Evolutionary conservation across 306 rosid genomes (phyloP), one percentile per base, ranked within the genome.

Genomic region (Citrullus mucosospermus): DNA sequence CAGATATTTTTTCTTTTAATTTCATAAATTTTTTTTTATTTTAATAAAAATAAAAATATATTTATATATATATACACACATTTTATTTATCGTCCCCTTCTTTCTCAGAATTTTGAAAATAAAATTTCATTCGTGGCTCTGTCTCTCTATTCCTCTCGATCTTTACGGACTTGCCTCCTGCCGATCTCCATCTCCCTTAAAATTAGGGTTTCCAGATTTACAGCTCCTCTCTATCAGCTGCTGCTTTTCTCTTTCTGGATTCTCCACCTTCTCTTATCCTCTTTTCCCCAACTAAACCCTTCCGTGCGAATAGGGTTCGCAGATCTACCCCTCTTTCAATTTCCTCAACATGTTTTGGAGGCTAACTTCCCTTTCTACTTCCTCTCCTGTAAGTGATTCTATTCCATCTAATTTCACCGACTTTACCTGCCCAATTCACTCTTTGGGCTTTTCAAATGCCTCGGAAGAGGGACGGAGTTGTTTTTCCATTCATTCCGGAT

Each of bases 321-420:
- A 82, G 97, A 91, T 88, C 97, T 86, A 80, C 54, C 65, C 63
- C 81, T 43, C 86, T 50, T 32, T 63, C 32, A 5, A 38, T 56
- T 70, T 58, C 80, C 43, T 82, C 93, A 83, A 65, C 91, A 96
- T 96, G 99, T 96, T 96, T 78, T 96, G 99, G 99, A 96, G 93
- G 95, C 92, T 96, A 83, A 82, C 98, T 4, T 83, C 99, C 86
- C 89, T 95, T 9, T 92, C 97, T 76, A 85, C 99, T 77, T 84
- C 98, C 82, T 96, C 99, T 3, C 99, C 98, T 60, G 99, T 96
- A 79, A 91, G 96, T 90, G 82, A 57, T 51, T 69, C 75, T 41
- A 3, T 28, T 6, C 0, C n/a, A 28, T 39, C 55, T 9, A 18
- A 17, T 78, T 77, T 6, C 80, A 6, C 20, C 69, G 36, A 30